phyloP scores from a whole-genome alignment of 495 filamentous ascomycete genomes.

The Lasiosphaeris hirsuta region DNA sequence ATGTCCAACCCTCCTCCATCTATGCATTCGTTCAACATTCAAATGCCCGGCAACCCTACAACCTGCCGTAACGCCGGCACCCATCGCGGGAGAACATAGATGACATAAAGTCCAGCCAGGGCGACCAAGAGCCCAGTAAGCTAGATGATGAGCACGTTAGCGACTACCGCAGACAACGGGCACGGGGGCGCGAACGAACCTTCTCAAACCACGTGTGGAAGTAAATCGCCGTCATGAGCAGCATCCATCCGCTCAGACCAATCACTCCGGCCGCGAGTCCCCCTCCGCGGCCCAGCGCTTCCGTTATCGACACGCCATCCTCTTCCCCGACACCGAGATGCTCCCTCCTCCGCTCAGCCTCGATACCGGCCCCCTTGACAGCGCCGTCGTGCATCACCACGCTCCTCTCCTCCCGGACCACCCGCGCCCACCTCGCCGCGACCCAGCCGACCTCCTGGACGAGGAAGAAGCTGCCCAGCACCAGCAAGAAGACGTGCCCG shows the following conservation, averaged over 20 bases:
- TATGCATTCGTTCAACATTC: neutral
- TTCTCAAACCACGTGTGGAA: slow-evolving; percentile 99
- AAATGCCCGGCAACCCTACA: slow-evolving; percentile 73
- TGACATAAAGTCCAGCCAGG: slow-evolving; percentile 60
- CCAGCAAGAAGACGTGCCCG: slow-evolving; percentile 91
- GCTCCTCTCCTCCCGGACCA: slow-evolving; percentile 50
- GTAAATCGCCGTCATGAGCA: slow-evolving; percentile 95
- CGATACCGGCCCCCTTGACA: slow-evolving; percentile 48
- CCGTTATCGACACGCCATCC: slow-evolving; percentile 20
- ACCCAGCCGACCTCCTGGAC: slow-evolving; percentile 74
- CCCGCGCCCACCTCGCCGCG: slow-evolving; percentile 37
- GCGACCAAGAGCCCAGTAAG: slow-evolving; percentile 72
- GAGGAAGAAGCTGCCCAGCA: slow-evolving; percentile 74
- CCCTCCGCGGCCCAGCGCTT: slow-evolving; percentile 40
- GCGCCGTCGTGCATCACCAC: slow-evolving; percentile 59
- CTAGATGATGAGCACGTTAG: slow-evolving; percentile 32
- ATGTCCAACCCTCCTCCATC: neutral
- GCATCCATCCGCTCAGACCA: slow-evolving; percentile 82
- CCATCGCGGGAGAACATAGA: slow-evolving; percentile 74
- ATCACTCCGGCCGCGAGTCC: slow-evolving; percentile 51
- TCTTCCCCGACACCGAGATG: slow-evolving; percentile 24
- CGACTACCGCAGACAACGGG: neutral
- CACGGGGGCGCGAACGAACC: slow-evolving; percentile 45
- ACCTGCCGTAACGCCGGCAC: slow-evolving; percentile 59
- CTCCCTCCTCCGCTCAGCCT: slow-evolving; percentile 34